A percentile compares a stretch with the other conserved stretches of the same genome.
These are phyloP conservation scores for Phytophthora cactorum DNA, from an alignment of 352 stramenopile species.

Conservation along the genomic window DNA sequence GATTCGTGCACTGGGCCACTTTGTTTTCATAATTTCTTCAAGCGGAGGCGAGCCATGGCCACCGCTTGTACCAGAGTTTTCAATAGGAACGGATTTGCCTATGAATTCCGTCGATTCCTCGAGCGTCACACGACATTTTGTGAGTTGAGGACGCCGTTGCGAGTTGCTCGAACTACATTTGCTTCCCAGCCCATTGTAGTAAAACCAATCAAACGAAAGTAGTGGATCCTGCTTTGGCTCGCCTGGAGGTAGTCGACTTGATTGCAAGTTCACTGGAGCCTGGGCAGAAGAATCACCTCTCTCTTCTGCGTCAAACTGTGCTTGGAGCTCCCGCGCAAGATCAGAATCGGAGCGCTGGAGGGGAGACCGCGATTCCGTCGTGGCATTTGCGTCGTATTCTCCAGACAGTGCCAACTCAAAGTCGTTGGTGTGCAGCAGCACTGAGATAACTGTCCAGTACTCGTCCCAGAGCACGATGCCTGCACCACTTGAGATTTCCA, in stretches of 20 bases:
- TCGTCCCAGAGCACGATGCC: slow-evolving; percentile 94
- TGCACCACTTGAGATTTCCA: slow-evolving; percentile 72
- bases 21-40: slow-evolving; percentile 84
- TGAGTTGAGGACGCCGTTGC: slow-evolving; percentile 41
- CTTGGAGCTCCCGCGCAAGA: slow-evolving; percentile 71
- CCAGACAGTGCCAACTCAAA: slow-evolving; percentile 70
- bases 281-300: slow-evolving; percentile 5
- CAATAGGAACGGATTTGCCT: slow-evolving; percentile 70
- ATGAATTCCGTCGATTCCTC: slow-evolving; percentile 57
- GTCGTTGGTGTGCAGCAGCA: slow-evolving; percentile 76
- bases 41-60: slow-evolving; percentile 59
- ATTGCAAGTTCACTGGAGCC: background rate
- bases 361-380: background rate
- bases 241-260: background rate
- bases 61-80: slow-evolving; percentile 41
- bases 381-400: slow-evolving; percentile 33
- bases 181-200: slow-evolving; percentile 40
- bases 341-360: slow-evolving; percentile 73
- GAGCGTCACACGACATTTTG: slow-evolving; percentile 50
- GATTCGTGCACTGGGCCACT: slow-evolving; percentile 64
- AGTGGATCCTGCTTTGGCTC: background rate
- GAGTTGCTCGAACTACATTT: slow-evolving; percentile 3
- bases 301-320: slow-evolving; percentile 74
- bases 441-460: slow-evolving; percentile 89
- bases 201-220: slow-evolving; percentile 44